Conservation (phyloP, 805 yeast species). For the Yamadazyma sp. region DNA sequence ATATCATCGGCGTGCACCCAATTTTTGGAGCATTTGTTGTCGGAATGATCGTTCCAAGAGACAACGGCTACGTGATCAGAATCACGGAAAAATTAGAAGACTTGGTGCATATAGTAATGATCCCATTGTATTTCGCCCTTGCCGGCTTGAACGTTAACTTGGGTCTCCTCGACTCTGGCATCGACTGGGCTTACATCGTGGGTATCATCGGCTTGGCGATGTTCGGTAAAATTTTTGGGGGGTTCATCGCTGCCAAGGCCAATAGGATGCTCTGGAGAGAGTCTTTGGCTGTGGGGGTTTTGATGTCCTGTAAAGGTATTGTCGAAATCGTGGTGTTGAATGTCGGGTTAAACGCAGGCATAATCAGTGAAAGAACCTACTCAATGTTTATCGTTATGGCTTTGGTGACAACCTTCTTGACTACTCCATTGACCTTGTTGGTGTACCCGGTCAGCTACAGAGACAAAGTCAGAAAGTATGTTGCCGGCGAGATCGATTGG, state of each 20-base stretch:
- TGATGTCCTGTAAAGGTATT: slow-evolving; percentile 88
- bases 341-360: slow-evolving; percentile 70
- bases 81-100: slow-evolving; percentile 78
- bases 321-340: slow-evolving; percentile 79
- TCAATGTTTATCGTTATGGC: slow-evolving; percentile 88
- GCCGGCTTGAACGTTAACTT: slow-evolving; percentile 74
- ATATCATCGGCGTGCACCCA: slow-evolving; percentile 82
- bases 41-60: slow-evolving; percentile 75
- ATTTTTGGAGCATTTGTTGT: slow-evolving; percentile 83
- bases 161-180: slow-evolving; percentile 60
- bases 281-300: slow-evolving; percentile 69
- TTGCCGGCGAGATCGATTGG: slow-evolving; percentile 25
- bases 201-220: slow-evolving; percentile 69
- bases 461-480: slow-evolving; percentile 42
- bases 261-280: slow-evolving; percentile 72
- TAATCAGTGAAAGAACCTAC: slow-evolving; percentile 61
- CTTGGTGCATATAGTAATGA: slow-evolving; percentile 64
- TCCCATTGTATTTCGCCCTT: slow-evolving; percentile 77
- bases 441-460: slow-evolving; percentile 64
- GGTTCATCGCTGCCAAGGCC: slow-evolving; percentile 59
- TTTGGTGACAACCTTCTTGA: slow-evolving; percentile 69
- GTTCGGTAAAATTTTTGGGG: slow-evolving; percentile 66
- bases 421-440: slow-evolving; percentile 69
- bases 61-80: slow-evolving; percentile 66
- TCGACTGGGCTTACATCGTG: slow-evolving; percentile 76